These are phyloP conservation scores for Trametes coccinea DNA, from an alignment of 768 basidiomycete genomes.

Conservation along the genomic window DNA sequence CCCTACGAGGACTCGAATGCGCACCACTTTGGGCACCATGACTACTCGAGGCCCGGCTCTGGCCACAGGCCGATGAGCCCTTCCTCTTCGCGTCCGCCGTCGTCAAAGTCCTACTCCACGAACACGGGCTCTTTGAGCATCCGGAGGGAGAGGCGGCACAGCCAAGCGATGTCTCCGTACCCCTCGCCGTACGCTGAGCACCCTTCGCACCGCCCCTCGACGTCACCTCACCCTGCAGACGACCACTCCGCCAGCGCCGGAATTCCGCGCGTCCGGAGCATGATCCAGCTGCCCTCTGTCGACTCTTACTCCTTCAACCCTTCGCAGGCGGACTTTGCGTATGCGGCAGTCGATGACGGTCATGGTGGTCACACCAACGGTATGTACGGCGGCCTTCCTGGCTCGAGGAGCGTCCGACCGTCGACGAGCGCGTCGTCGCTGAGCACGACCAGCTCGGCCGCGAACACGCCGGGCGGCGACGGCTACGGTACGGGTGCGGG, in stretches of 20 bases:
- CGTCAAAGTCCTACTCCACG: constrained; percentile 61
- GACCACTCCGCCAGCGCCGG: constrained; percentile 36
- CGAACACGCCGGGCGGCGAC: constrained; percentile 72
- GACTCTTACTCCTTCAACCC: constrained; percentile 62
- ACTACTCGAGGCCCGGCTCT: constrained; percentile 75
- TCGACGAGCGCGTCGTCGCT: constrained; percentile 79
- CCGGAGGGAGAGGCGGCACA: constrained; percentile 74
- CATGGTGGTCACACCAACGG: constrained; percentile 25
- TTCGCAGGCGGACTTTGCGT: constrained; percentile 80
- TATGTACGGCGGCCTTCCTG: constrained; percentile 31
- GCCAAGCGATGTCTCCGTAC: constrained; percentile 86
- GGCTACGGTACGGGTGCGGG: constrained; percentile 54
- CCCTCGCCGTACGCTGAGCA: constrained; percentile 78
- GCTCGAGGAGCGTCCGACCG: constrained; percentile 57
- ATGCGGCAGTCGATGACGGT: constrained; percentile 56
- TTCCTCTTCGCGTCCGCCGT: constrained; percentile 65
- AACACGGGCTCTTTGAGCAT: constrained; percentile 60
- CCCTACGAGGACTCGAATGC: constrained; percentile 61
- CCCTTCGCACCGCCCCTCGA: constrained; percentile 62
- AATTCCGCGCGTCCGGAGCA: constrained; percentile 77
- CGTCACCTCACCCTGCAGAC: constrained; percentile 67
- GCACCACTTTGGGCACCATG: constrained; percentile 40
- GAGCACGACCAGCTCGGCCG: constrained; percentile 77
- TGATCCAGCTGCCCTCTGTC: constrained; percentile 78
- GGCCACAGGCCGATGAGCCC: constrained; percentile 60